Evolutionary conservation across 371 early-diverging fungal genomes (phyloP), one percentile per base, ranked within the genome.

Genomic region (Mortierella sp.): DNA sequence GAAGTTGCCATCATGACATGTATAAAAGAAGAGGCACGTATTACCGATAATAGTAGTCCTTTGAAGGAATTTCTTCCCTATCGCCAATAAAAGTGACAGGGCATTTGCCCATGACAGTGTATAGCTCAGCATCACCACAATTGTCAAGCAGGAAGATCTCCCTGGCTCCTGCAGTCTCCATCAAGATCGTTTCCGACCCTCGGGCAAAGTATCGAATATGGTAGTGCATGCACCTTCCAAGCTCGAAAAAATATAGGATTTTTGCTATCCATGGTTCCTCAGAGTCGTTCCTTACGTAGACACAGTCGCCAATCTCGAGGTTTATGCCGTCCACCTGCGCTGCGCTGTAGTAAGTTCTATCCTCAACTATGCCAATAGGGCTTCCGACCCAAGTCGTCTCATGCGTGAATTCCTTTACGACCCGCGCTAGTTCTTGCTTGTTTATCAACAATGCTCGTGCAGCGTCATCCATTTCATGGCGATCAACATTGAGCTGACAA

Each of bases 11-110:
- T 28, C 28, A 28, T 15, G 28, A 15, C 13, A 15, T 53, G 10
- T 15, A 53, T 9, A 53, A 53, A 2, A 28, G 13, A 40, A 40
- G 13, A 40, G 15, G 1, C 0, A 28, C 13, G 28, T 26, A 1
- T 26, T 53, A 53, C 53, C 53, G 23, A 53, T 53, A 53, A 19
- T 53, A 53, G 28, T 53, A 53, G 53, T 53, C 53, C 1, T 53
- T 53, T 53, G 53, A 28, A 9, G 53, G 53, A 28, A 53, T 53
- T 26, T 53, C 53, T 28, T 53, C 53, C 28, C 3, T 28, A 23
- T 3, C 28, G 1, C 53, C 53, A 28, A 53, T 28, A 19, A 26
- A 53, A 3, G 23, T 53, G 15, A 53, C 53, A 4, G 53, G 53
- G 9, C 53, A 53, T 53, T 53, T 53, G 1, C 28, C 53, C 53